Percentiles rank a stretch among this genome's conserved stretches.
phyloP scores from a whole-genome alignment of 345 rosid genomes.

The Psidium guajava region DNA sequence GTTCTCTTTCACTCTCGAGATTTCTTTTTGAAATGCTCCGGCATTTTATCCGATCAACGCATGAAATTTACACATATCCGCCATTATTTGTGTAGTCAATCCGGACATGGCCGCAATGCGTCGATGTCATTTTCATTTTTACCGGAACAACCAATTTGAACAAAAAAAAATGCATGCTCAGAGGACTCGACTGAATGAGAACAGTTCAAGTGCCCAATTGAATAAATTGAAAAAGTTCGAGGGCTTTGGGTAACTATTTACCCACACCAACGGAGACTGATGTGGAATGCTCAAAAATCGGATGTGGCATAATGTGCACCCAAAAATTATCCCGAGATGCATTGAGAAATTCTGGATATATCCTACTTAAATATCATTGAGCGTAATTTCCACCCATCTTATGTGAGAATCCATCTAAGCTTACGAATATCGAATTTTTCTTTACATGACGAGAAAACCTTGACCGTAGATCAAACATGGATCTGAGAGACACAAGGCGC shows the following conservation, averaged over 20 bases:
- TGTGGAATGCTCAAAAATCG: no score
- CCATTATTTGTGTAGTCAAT: background rate
- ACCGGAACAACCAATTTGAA: background rate
- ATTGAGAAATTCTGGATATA: no score
- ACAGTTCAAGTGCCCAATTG: background rate
- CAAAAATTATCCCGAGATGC: no score
- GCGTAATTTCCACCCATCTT: no score
- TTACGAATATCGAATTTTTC: background rate
- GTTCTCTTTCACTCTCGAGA: no score
- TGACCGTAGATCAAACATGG: background rate
- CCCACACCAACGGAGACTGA: no score
- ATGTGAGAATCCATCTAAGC: background rate
- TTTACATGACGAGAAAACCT: background rate
- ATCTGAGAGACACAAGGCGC: fast-evolving
- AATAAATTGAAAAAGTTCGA: no score
- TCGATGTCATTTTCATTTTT: background rate
- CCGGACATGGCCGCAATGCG: background rate
- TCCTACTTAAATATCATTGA: no score
- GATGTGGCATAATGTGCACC: no score
- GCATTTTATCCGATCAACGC: background rate
- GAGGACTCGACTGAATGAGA: background rate
- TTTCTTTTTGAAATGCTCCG: no score
- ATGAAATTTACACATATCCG: background rate
- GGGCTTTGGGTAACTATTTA: no score
- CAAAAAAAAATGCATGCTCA: background rate